Percentiles rank a stretch among this genome's conserved stretches.
Conservation (phyloP, 2,329 filamentous ascomycete genomes). For the Pyricularia sp. region DNA sequence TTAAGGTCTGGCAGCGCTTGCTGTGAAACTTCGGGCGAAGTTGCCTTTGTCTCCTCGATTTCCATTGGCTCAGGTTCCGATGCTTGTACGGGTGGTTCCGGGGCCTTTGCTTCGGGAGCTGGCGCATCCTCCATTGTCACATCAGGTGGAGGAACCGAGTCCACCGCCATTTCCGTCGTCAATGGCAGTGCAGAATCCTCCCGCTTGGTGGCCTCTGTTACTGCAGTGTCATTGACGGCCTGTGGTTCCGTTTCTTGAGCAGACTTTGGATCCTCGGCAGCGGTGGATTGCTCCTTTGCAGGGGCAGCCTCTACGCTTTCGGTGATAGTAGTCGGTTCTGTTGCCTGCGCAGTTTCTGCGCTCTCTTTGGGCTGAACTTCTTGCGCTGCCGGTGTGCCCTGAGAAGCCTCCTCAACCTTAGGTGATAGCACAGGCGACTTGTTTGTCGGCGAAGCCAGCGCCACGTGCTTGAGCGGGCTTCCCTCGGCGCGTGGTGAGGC, state of each 20-base stretch:
- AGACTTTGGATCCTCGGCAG: not conserved
- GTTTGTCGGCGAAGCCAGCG: not conserved
- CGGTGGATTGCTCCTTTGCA: not conserved
- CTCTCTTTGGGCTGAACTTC: not conserved
- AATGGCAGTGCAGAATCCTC: not conserved
- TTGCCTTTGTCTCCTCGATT: not conserved
- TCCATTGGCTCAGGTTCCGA: not conserved
- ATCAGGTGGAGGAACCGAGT: not conserved
- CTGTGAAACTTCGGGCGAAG: not conserved
- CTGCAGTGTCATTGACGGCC: not conserved
- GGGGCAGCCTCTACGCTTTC: not conserved
- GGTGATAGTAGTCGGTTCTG: not conserved
- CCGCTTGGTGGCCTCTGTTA: not conserved
- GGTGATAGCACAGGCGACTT: slow-evolving; percentile 1
- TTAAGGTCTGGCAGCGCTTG: not conserved
- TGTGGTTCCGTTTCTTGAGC: not conserved
- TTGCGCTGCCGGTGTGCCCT: not conserved
- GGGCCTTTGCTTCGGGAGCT: not conserved
- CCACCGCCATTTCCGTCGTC: not conserved
- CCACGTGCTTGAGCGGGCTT: slow-evolving; percentile 3
- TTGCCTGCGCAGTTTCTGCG: not conserved
- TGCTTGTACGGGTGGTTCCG: not conserved
- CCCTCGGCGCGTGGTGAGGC: not conserved
- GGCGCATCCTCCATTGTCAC: not conserved
- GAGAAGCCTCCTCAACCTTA: not conserved